A percentile compares a stretch with the other conserved stretches of the same genome.
Conservation (phyloP, 2,329 filamentous ascomycete species). For the Penicillium corylophilum region DNA sequence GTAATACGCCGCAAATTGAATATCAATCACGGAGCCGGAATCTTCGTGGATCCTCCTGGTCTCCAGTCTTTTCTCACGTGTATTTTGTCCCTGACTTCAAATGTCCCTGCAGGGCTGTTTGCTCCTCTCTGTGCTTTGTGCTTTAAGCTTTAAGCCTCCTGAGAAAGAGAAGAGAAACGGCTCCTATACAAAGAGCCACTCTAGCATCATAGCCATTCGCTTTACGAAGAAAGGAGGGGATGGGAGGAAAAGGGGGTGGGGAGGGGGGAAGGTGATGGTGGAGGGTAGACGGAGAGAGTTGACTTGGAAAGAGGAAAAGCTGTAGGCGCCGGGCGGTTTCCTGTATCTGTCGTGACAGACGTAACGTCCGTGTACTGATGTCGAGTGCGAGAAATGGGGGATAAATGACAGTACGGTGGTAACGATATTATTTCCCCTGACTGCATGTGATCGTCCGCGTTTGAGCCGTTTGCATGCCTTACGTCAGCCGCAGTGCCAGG, state of each 20-base stretch:
- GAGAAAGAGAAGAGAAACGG: slow-evolving; percentile 30
- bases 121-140: slow-evolving; percentile 15
- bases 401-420: slow-evolving; percentile 12
- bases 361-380: background rate
- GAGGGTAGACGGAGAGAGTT: slow-evolving; percentile 15
- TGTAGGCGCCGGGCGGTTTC: slow-evolving; percentile 19
- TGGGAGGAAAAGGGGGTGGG: slow-evolving; percentile 10
- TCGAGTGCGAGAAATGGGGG: background rate
- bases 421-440: background rate
- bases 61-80: slow-evolving; percentile 7
- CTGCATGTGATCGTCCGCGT: slow-evolving; percentile 25
- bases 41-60: background rate
- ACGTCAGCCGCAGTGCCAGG: slow-evolving; percentile 33
- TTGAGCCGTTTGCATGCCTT: slow-evolving; percentile 21
- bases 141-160: slow-evolving; percentile 16
- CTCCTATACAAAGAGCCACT: slow-evolving; percentile 39
- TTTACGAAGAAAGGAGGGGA: slow-evolving; percentile 36
- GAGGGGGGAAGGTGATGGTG: slow-evolving; percentile 17
- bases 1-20: background rate
- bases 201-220: slow-evolving; percentile 39
- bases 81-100: slow-evolving; percentile 16
- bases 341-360: background rate
- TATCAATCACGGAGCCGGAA: background rate
- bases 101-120: slow-evolving; percentile 14
- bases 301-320: slow-evolving; percentile 25